Evolutionary conservation across 129 eudicot species (phyloP).

Genomic region (sunflower (Helianthus annuus)): DNA sequence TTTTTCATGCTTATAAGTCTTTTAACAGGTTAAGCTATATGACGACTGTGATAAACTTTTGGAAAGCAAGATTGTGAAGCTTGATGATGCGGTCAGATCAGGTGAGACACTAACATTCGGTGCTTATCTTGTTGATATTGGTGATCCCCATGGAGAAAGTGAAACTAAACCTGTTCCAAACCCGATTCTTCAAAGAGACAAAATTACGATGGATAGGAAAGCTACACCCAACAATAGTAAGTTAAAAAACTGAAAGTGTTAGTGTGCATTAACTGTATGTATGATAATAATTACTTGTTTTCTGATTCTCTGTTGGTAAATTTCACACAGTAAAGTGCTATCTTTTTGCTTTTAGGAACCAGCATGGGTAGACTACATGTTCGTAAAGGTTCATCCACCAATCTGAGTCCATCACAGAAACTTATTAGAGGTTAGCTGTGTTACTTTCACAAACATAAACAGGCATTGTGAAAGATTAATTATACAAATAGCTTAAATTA

Average conservation of each 20-base stretch:
- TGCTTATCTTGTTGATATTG: constrained; percentile 78
- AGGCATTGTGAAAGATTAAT: neutral
- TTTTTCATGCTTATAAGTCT: constrained; percentile 12
- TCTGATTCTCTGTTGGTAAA: constrained; percentile 21
- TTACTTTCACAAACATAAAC: constrained; percentile 4
- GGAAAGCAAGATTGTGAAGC: constrained; percentile 67
- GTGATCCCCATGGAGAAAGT: constrained; percentile 56
- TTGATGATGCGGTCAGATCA: constrained; percentile 54
- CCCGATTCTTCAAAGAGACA: constrained; percentile 35
- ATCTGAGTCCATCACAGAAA: constrained; percentile 84
- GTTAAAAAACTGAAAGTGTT: constrained; percentile 4
- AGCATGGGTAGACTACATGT: constrained; percentile 38
- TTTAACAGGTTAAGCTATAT: constrained; percentile 54
- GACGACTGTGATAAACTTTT: constrained; percentile 65
- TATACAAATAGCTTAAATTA: constrained; percentile 1
- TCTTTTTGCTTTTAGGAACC: constrained; percentile 23
- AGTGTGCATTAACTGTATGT: neutral
- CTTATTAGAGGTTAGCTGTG: constrained; percentile 68
- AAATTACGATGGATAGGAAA: constrained; percentile 27
- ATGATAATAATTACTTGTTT: constrained; percentile 18
- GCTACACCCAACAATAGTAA: constrained; percentile 29
- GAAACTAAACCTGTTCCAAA: constrained; percentile 31
- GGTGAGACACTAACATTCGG: constrained; percentile 71
- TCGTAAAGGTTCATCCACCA: constrained; percentile 34
- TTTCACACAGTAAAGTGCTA: constrained; percentile 8